Evolutionary conservation across 1,284 basidiomycete genomes (phyloP).

Genomic region (Irpex rosettiformis): DNA sequence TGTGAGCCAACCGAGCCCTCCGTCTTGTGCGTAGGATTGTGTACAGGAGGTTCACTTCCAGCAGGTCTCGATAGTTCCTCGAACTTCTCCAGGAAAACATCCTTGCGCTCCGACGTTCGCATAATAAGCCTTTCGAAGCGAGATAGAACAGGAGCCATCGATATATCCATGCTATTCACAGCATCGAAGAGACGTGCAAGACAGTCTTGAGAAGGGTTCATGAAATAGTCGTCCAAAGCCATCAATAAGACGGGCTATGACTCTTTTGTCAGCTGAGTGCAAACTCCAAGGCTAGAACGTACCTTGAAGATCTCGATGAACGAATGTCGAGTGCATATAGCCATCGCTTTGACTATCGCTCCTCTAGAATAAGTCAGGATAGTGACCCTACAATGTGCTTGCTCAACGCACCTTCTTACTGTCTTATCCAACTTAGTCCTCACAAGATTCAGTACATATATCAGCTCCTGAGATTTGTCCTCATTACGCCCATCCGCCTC

Average conservation of each 20-base stretch:
- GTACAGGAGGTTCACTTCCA: not conserved
- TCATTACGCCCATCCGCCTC: slow-evolving; percentile 34
- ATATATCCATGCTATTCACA: slow-evolving; percentile 90
- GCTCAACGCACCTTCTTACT: slow-evolving; percentile 64
- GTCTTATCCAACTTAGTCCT: slow-evolving; percentile 92
- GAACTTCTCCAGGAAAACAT: slow-evolving; percentile 88
- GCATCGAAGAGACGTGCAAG: slow-evolving; percentile 88
- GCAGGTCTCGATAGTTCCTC: slow-evolving; percentile 26
- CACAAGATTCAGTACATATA: slow-evolving; percentile 95
- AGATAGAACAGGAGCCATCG: slow-evolving; percentile 72
- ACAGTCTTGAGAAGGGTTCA: slow-evolving; percentile 82
- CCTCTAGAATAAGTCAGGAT: slow-evolving; percentile 53
- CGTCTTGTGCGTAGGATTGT: slow-evolving; percentile 23
- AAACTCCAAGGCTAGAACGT: slow-evolving; percentile 18
- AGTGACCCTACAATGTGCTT: not conserved
- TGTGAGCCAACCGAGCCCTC: slow-evolving; percentile 52
- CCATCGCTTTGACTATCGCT: slow-evolving; percentile 93
- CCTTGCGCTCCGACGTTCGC: slow-evolving; percentile 86
- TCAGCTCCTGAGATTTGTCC: slow-evolving; percentile 53
- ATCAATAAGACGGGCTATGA: slow-evolving; percentile 85
- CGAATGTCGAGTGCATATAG: slow-evolving; percentile 92
- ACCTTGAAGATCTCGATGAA: slow-evolving; percentile 99
- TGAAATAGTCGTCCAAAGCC: slow-evolving; percentile 95
- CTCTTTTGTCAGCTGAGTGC: not conserved
- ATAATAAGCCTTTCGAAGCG: slow-evolving; percentile 87